Base-by-base conservation (phyloP, 75 land plant species). In the Sequoia sempervirens region DNA sequence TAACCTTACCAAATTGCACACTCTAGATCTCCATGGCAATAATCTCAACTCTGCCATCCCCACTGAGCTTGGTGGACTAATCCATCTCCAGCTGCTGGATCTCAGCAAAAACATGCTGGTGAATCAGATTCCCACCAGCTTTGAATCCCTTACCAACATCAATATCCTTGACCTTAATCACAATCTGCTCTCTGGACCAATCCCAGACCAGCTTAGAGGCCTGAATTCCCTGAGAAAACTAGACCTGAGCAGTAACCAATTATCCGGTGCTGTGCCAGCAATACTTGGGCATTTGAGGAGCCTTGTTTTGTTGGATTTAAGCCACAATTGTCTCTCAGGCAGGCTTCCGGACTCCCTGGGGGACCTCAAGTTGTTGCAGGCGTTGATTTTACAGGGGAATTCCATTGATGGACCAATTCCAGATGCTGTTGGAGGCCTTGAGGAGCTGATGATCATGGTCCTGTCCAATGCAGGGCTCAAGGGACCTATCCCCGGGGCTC, bases 11-110 rank as follows among this genome's bases (percentile, higher is more conserved):
- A 87, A 64, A 38, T 87, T 96, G 58, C 87, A 78, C 17, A 90
- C 94, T 30, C 89, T 96, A 18, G 97, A 96, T 80, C 92, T 93
- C 50, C 94, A 92, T 78, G 88, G 76, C 2, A 94, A 94, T 80
- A 86, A 83, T 70, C 89, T 94, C 79, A 17, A 26, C n/a, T 89
- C 90, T 17, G 83, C 91, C 40, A 92, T 95, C 20, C 96, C 97
- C 40, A 53, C 78, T 26, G 83, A 88, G 1, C 47, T 95, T 20
- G 73, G 53, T 69, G 40, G 58, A 50, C 84, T 92, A 61, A 37
- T 75, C 45, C 81, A 84, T 75, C 90, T 95, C n/a, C 88, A 87
- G 85, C 85, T 91, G 15, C 89, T 95, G 75, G 94, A 95, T 23
- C 82, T 95, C 85, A 93, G 97, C 80, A 79, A 83, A 32, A 95